These are phyloP conservation scores for Populus alba DNA, from an alignment of 345 rosid genomes.

Conservation along the genomic window DNA sequence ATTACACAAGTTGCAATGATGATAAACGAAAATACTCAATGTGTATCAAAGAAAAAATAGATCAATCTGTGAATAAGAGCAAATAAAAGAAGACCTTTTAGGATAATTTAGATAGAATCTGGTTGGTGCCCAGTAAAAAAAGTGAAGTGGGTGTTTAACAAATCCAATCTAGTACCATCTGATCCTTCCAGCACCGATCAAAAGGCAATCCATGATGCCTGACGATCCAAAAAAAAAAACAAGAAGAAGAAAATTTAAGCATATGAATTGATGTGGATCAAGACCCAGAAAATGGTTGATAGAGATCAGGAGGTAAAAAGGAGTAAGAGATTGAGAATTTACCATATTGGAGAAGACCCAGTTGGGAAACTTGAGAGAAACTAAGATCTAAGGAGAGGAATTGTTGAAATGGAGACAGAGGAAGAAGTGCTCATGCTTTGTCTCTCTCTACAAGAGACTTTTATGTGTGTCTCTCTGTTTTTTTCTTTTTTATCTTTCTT, in stretches of 20 bases:
- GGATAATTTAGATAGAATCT: constrained; percentile 51
- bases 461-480: constrained; percentile 21
- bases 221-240: constrained; percentile 8
- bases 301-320: constrained; percentile 29
- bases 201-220: constrained; percentile 33
- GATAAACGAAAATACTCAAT: neutral
- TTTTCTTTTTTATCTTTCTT: constrained; percentile 36
- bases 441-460: constrained; percentile 23
- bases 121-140: constrained; percentile 48
- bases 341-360: constrained; percentile 59
- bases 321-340: constrained; percentile 31
- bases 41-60: constrained; percentile 12
- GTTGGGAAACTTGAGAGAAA: constrained; percentile 49
- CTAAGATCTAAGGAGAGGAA: constrained; percentile 76
- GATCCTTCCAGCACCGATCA: constrained; percentile 44
- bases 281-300: constrained; percentile 21
- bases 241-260: constrained; percentile 5
- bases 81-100: constrained; percentile 38
- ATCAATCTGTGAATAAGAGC: constrained; percentile 30
- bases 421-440: constrained; percentile 47
- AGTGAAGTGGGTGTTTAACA: constrained; percentile 40
- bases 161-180: constrained; percentile 65
- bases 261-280: constrained; percentile 13
- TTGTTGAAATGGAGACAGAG: constrained; percentile 52
- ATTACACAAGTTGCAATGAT: neutral